A percentile compares a stretch with the other conserved stretches of the same genome.
phyloP scores from a whole-genome alignment of 345 rosid genomes.

The Mallotus nudiflorus region DNA sequence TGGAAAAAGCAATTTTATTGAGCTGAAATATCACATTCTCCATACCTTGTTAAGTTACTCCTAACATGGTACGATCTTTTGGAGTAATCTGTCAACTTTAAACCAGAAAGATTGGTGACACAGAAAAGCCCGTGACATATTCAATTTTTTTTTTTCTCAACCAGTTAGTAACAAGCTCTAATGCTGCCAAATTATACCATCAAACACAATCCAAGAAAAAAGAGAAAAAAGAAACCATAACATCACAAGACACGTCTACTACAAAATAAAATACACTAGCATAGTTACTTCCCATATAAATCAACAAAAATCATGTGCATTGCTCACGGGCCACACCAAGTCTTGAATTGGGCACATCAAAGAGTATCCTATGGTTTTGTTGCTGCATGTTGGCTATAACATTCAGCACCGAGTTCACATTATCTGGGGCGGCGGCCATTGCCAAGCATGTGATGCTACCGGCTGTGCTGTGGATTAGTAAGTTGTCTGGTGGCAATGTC shows the following conservation, averaged over 20 bases:
- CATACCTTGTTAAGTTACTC: neutral
- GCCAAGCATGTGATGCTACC: slow-evolving; percentile 80
- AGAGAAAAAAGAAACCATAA: neutral
- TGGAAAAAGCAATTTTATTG: neutral
- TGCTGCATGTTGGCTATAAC: slow-evolving; percentile 98
- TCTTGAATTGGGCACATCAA: slow-evolving; percentile 80
- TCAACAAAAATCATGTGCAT: slow-evolving; percentile 45
- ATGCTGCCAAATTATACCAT: neutral
- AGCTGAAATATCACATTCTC: neutral
- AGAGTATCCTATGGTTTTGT: slow-evolving; percentile 82
- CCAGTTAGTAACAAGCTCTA: neutral
- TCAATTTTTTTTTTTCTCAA: neutral
- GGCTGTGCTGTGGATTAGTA: slow-evolving; percentile 81
- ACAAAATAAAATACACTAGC: neutral
- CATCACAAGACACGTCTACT: neutral
- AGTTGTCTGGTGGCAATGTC: slow-evolving; percentile 72
- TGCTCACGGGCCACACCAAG: slow-evolving; percentile 81
- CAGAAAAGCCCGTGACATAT: slow-evolving; percentile 1
- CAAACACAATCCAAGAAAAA: neutral
- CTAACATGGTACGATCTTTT: neutral
- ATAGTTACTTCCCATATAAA: neutral
- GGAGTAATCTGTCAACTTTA: neutral
- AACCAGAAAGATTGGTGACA: too few species aligned
- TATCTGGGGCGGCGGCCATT: slow-evolving; percentile 82
- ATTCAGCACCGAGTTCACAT: slow-evolving; percentile 82